Percentiles rank a stretch among this genome's conserved stretches.
phyloP scores from a whole-genome alignment of 768 basidiomycete genomes.

The Leucogyrophana mollusca region DNA sequence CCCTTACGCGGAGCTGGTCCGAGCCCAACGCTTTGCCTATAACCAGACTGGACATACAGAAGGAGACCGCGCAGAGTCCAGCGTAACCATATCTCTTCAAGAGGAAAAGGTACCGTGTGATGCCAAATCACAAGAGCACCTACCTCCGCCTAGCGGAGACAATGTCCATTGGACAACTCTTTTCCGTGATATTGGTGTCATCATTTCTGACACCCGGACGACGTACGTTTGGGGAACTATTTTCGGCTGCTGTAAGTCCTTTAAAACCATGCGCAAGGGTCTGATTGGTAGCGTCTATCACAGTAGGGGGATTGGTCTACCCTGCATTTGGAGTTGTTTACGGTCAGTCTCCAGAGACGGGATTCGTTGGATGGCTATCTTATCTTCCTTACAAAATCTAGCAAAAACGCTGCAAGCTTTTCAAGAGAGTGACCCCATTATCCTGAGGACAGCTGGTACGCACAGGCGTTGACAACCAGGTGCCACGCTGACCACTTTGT shows the following conservation, averaged over 20 bases:
- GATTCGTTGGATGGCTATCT: background rate
- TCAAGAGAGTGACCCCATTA: too few species aligned
- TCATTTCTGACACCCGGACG: slow-evolving; percentile 37
- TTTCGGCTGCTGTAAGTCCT: slow-evolving; percentile 28
- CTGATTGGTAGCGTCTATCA: background rate
- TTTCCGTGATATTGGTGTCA: slow-evolving; percentile 39
- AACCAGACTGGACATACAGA: slow-evolving; percentile 17
- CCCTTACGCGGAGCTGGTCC: slow-evolving; percentile 41
- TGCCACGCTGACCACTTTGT: slow-evolving; percentile 23
- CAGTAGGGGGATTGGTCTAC: slow-evolving; percentile 24
- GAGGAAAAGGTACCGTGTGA: slow-evolving; percentile 28
- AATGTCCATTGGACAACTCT: slow-evolving; percentile 28
- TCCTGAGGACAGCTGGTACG: background rate
- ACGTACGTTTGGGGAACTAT: slow-evolving; percentile 36
- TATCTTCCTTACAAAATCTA: slow-evolving; percentile 9
- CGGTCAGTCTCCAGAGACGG: slow-evolving; percentile 19
- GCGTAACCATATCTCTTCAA: slow-evolving; percentile 15
- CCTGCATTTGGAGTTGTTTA: slow-evolving; percentile 33
- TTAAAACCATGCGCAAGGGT: background rate
- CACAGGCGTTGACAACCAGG: slow-evolving; percentile 19
- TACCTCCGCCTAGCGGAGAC: slow-evolving; percentile 12
- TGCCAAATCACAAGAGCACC: slow-evolving; percentile 24
- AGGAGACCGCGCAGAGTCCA: slow-evolving; percentile 8
- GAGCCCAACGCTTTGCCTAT: slow-evolving; percentile 39
- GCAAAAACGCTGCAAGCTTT: background rate